Evolutionary conservation across 192 early-diverging fungal species (phyloP), one percentile per base, ranked within the genome.

Genomic region (Gigaspora rosea): DNA sequence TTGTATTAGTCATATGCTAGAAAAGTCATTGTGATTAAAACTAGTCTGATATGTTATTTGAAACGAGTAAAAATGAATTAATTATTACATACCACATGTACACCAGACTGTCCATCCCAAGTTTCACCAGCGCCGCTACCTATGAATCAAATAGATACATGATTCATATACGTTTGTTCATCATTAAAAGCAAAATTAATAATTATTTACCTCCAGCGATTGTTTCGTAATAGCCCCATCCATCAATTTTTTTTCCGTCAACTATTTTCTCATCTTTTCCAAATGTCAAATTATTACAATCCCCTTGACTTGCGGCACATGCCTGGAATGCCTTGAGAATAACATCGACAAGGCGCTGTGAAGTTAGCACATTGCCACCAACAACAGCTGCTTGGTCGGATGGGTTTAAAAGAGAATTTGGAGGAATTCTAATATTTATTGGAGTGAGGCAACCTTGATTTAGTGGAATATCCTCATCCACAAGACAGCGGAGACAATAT

Each of bases 191-290:
- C 16, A 8, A 13, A 35, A 13, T 35, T 66, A 12, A 58, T 33
- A 0, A 9, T 8, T 27, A 65, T 33, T 51, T 18, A 51, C 90
- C 90, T 50, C 93, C 91, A 54, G 91, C 93, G 78, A 98, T 97
- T 8, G 96, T 98, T 81, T 99, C 96, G 83, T 97, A 97, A 78
- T 98, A 98, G 22, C 96, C 95, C 91, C 95, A 97, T 33, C 95
- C 95, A 3, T 92, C 88, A 46, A 84, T 76, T 22, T 83, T 81
- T 36, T 84, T 83, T 16, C 84, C 82, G 58, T 88, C 84, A 69
- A 87, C 82, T 11, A 83, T 85, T 68, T 89, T 88, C 33, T 85
- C 86, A 4, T 85, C 90, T 8, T 90, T 84, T 8, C 97, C 97
- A 81, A 99, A 99, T 3, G 97, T 98, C 63, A 99, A 84, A 77